These are phyloP conservation scores for Emericellopsis terricola DNA, from an alignment of 495 filamentous ascomycete genomes.

Conservation along the genomic window DNA sequence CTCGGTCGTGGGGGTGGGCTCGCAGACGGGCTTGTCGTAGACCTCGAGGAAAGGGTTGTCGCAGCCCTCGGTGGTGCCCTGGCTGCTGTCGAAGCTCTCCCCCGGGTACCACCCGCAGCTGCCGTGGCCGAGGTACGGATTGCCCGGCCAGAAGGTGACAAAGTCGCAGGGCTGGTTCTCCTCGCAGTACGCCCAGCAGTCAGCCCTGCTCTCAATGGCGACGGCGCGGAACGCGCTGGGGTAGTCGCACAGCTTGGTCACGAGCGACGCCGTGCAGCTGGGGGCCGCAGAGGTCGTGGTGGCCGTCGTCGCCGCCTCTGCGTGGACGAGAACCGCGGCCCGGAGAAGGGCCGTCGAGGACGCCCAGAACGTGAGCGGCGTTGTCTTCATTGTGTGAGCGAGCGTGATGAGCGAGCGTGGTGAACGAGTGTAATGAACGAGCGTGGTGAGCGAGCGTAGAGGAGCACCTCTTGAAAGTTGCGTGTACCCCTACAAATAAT, in stretches of 20 bases:
- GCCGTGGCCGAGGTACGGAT: background rate
- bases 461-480: too few species aligned
- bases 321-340: too few species aligned
- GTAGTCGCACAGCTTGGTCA: background rate
- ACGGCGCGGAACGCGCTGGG: background rate
- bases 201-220: background rate
- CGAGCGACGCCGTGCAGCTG: constrained; percentile 1
- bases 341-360: too few species aligned
- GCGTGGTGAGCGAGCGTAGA: too few species aligned
- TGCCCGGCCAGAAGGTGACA: background rate
- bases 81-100: background rate
- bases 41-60: background rate
- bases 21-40: background rate
- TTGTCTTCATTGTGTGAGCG: too few species aligned
- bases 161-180: background rate
- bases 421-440: too few species aligned
- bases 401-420: too few species aligned
- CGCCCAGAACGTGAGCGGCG: too few species aligned
- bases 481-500: too few species aligned
- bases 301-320: background rate
- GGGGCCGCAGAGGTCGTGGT: background rate
- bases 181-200: background rate
- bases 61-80: background rate
- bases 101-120: constrained; percentile 1
- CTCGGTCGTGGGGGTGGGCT: background rate